A percentile compares a stretch with the other conserved stretches of the same genome.
Evolutionary conservation across 2,329 filamentous ascomycete species (phyloP).

Genomic region (Passalora sequoiae): DNA sequence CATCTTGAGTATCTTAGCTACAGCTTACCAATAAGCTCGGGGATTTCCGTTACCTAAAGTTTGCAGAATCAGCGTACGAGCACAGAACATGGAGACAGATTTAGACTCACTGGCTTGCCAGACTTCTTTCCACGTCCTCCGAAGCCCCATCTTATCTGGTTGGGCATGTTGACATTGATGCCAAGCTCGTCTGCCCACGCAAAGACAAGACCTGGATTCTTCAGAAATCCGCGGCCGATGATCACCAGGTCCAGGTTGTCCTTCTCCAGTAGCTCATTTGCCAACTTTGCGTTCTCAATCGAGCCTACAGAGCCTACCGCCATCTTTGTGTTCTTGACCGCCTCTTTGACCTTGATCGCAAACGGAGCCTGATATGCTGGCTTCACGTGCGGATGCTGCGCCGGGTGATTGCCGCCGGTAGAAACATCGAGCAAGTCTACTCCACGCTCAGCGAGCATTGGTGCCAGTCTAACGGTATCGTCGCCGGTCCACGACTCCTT

Average conservation of each 20-base stretch:
- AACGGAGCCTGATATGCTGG: constrained; percentile 71
- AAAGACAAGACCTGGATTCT: constrained; percentile 52
- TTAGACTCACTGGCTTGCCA: constrained; percentile 11
- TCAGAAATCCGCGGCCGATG: constrained; percentile 69
- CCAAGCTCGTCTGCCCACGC: constrained; percentile 66
- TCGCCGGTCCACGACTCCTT: constrained; percentile 62
- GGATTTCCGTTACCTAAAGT: neutral
- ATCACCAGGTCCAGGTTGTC: constrained; percentile 62
- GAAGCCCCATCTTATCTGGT: constrained; percentile 63
- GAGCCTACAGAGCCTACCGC: constrained; percentile 69
- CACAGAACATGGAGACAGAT: too few relatives aligned
- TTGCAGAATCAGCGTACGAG: neutral
- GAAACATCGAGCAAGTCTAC: constrained; percentile 82
- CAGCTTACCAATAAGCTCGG: constrained; percentile 1
- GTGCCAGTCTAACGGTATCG: constrained; percentile 60
- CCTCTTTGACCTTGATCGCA: constrained; percentile 65
- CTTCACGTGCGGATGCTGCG: constrained; percentile 51
- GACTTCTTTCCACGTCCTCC: constrained; percentile 42
- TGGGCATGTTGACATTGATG: constrained; percentile 55
- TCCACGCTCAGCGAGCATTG: constrained; percentile 63
- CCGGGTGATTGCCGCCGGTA: constrained; percentile 63
- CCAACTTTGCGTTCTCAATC: constrained; percentile 65
- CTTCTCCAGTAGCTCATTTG: constrained; percentile 54
- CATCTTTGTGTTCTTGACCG: constrained; percentile 61
- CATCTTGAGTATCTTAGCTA: too few relatives aligned